Evolutionary conservation across 805 yeast species (phyloP), one percentile per base, ranked within the genome.

Genomic region (Saccharomycopsis amapae): DNA sequence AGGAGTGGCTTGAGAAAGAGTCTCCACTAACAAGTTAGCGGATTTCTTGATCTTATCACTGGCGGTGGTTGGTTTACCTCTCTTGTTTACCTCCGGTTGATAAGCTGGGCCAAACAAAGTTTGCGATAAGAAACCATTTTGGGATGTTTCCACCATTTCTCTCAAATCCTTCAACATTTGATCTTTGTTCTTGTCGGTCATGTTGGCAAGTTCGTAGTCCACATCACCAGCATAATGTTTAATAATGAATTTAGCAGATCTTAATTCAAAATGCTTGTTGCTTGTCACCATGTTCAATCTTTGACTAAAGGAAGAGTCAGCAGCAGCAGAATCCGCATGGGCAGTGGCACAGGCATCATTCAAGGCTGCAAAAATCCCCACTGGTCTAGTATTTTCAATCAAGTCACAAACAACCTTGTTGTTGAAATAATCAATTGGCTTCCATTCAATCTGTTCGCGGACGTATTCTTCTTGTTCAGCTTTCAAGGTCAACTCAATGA

Each of bases 161-260:
- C 88, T 72, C 57, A 93, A 68, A 65, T 89, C 97, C 60, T 85
- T 83, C 64, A 86, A 78, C 74, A 93, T 72, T 57, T 85, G 90
- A 62, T 93, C 99, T 65, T 93, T 93, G 64, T 93, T 93, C 65
- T 93, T 93, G 63, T 93, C 97, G 2, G 98, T 93, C 85, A 93
- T 88, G 5, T 85, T 83, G 25, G 72, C 68, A 44, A 89, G 80
- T 52, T 89, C 96, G 60, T 93, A 93, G 10, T 88, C 84, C 40
- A 93, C 99, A 67, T 93, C 98, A 60, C 98, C 98, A 19, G 99
- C 99, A 67, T 93, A 93, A 66, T 93, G 99, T 66, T 86, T 89
- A 59, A 93, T 78, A 45, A 93, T 68, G 55, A 93, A 93, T 62
- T 93, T 90, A 28, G 81, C 76, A 52, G 85, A 80, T 59, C 98